A percentile compares a stretch with the other conserved stretches of the same genome.
These are phyloP conservation scores for Viola pubescens DNA, from an alignment of 441 rosid genomes.

Conservation along the genomic window DNA sequence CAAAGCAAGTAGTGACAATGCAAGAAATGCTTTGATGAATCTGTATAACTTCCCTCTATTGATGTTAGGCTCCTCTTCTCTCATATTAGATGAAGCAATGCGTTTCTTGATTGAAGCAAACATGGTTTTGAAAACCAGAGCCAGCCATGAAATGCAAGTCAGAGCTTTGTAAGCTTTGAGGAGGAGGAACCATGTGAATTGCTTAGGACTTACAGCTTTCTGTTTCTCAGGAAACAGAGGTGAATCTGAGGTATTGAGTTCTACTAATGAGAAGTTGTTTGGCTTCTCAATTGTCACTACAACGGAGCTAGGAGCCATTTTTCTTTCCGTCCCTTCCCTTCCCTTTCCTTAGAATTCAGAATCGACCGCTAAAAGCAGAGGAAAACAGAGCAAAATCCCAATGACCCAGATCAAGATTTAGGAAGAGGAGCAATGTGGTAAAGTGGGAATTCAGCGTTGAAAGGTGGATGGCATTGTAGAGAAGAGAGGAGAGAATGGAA, in stretches of 20 bases:
- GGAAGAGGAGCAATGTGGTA: conserved; percentile 12
- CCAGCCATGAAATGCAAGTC: conserved; percentile 55
- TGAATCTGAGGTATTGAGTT: conserved; percentile 43
- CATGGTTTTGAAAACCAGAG: conserved; percentile 28
- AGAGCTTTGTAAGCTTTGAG: conserved; percentile 58
- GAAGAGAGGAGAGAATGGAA: conserved; percentile 7
- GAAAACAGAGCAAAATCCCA: neutral
- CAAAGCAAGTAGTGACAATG: conserved; percentile 51
- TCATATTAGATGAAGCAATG: conserved; percentile 31
- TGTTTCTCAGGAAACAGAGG: conserved; percentile 46
- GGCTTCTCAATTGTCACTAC: conserved; percentile 64
- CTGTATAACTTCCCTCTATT: conserved; percentile 63
- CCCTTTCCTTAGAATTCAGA: too few species aligned
- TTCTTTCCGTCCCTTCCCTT: neutral
- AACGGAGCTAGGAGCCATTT: conserved; percentile 66
- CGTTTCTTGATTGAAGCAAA: conserved; percentile 55
- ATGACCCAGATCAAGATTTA: conserved; percentile 23
- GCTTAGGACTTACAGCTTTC: conserved; percentile 55
- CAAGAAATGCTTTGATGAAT: conserved; percentile 59
- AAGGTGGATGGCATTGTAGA: conserved; percentile 20
- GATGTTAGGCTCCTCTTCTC: conserved; percentile 47
- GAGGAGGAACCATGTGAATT: conserved; percentile 56
- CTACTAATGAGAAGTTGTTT: conserved; percentile 37
- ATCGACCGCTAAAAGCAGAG: neutral
- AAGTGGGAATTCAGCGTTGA: conserved; percentile 14